Percentiles rank a stretch among this genome's conserved stretches.
Conservation (phyloP, 116 monocot genomes). For the Posidonia oceanica region DNA sequence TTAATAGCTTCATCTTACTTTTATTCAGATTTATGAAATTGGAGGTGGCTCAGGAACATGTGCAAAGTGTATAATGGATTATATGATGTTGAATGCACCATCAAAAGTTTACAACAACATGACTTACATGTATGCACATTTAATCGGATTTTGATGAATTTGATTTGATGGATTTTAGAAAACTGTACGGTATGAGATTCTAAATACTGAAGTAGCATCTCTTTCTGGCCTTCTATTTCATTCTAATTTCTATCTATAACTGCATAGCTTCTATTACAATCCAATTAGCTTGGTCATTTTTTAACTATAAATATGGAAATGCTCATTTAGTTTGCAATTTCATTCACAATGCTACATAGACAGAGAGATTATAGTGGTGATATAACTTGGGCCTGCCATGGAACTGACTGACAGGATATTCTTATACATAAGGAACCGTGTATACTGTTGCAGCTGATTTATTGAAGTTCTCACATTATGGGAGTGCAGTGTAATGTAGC, state of each 20-base stretch:
- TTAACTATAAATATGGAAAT: too few species aligned
- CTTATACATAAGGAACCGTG: too few species aligned
- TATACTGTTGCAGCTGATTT: too few species aligned
- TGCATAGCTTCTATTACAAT: too few species aligned
- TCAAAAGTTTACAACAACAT: constrained; percentile 85
- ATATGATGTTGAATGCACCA: constrained; percentile 97
- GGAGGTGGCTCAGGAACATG: constrained; percentile 99
- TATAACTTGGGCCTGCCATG: background rate
- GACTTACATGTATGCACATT: constrained; percentile 73
- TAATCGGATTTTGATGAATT: background rate
- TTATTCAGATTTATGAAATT: constrained; percentile 95
- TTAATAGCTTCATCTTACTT: constrained; percentile 6
- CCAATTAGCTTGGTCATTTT: too few species aligned
- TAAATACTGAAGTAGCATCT: background rate
- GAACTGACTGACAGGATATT: background rate
- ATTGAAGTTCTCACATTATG: too few species aligned
- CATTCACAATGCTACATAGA: too few species aligned
- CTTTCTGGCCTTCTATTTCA: too few species aligned
- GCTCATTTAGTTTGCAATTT: too few species aligned
- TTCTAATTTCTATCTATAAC: too few species aligned
- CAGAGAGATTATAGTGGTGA: too few species aligned
- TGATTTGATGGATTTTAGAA: background rate
- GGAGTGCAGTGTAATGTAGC: too few species aligned
- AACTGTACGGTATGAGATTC: background rate
- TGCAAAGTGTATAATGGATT: constrained; percentile 96